phyloP scores from a whole-genome alignment of 495 filamentous ascomycete genomes.

The Annulohypoxylon moriforme region DNA sequence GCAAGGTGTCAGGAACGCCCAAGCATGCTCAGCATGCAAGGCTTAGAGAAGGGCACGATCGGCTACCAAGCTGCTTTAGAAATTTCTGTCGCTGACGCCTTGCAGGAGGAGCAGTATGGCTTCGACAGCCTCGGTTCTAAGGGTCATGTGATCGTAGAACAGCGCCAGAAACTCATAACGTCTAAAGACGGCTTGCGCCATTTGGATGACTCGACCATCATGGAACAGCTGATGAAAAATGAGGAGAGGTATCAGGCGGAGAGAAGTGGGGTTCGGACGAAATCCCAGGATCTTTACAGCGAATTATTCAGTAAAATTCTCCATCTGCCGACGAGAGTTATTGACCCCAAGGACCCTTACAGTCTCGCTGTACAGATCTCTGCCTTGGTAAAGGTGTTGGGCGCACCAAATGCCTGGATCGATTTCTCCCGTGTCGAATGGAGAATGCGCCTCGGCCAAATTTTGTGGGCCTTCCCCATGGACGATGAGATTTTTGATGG shows the following conservation, averaged over 20 bases:
- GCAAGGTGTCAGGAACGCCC: slow-evolving; percentile 69
- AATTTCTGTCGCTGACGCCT: slow-evolving; percentile 70
- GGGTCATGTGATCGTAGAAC: slow-evolving; percentile 55
- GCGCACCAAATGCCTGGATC: slow-evolving; percentile 71
- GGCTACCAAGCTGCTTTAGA: slow-evolving; percentile 82
- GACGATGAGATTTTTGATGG: slow-evolving; percentile 65
- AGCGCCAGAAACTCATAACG: slow-evolving; percentile 61
- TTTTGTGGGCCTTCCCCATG: slow-evolving; percentile 76
- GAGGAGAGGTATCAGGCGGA: slow-evolving; percentile 58
- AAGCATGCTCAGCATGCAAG: slow-evolving; percentile 80
- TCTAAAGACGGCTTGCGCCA: slow-evolving; percentile 63
- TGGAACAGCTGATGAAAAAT: slow-evolving; percentile 63
- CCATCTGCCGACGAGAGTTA: slow-evolving; percentile 66
- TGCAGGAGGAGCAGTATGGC: slow-evolving; percentile 64
- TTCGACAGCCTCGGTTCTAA: slow-evolving; percentile 59
- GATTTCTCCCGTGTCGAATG: slow-evolving; percentile 84
- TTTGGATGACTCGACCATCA: slow-evolving; percentile 61
- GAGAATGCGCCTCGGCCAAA: slow-evolving; percentile 81
- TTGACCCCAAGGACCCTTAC: slow-evolving; percentile 68
- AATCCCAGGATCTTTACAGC: slow-evolving; percentile 66
- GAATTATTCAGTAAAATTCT: slow-evolving; percentile 69
- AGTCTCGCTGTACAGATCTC: slow-evolving; percentile 69
- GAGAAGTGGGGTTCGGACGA: slow-evolving; percentile 47
- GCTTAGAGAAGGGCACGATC: slow-evolving; percentile 76
- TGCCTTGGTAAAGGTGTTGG: slow-evolving; percentile 66